phyloP scores from a whole-genome alignment of 2,329 filamentous ascomycete genomes.

The Colletotrichum sp. region DNA sequence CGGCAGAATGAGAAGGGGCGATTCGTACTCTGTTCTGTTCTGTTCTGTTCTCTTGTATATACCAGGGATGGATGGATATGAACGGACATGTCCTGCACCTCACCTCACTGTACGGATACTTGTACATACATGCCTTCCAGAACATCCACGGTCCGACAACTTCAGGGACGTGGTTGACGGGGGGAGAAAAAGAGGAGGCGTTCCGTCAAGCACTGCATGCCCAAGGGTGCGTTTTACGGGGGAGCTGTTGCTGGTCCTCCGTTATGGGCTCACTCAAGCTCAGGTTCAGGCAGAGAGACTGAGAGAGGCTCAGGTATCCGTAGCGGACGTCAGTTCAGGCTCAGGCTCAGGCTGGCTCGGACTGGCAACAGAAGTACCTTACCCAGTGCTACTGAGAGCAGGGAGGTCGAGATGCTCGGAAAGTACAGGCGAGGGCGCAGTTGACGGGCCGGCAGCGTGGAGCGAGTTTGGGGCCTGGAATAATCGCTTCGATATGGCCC shows the following conservation, averaged over 20 bases:
- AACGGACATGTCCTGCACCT: not conserved
- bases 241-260: not conserved
- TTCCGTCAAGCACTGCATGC: not conserved
- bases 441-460: not conserved
- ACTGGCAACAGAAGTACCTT: not conserved
- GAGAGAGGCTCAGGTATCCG: not conserved
- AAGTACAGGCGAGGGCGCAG: not conserved
- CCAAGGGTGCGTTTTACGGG: slow-evolving; percentile 1
- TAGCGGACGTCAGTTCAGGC: not conserved
- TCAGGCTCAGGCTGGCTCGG: not conserved
- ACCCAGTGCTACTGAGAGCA: not conserved
- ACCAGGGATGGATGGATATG: not conserved
- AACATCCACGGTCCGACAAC: not conserved
- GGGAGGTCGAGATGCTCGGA: not conserved
- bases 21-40: not conserved
- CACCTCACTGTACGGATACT: not conserved
- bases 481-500: not conserved
- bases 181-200: not conserved
- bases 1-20: slow-evolving; percentile 1
- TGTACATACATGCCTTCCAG: not conserved
- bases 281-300: not conserved
- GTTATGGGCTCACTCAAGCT: not conserved
- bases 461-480: not conserved
- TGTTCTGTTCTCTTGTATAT: not conserved
- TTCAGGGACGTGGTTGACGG: not conserved